Conservation (phyloP, 768 basidiomycete species). For the Leucocoprinus sp. region DNA sequence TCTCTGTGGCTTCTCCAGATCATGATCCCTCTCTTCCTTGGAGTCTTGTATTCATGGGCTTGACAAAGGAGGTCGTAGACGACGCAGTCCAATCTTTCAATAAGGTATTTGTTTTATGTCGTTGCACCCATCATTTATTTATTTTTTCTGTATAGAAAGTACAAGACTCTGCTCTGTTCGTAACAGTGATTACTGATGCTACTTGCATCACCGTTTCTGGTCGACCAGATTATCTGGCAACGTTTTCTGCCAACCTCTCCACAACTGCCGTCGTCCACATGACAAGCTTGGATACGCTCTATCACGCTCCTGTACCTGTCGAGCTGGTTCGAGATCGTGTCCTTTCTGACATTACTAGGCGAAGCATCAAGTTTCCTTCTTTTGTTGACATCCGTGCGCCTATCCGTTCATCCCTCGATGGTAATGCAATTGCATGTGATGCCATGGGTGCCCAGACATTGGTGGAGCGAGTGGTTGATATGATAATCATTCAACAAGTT, state of each 20-base stretch:
- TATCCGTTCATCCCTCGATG: constrained; percentile 38
- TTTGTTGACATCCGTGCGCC: constrained; percentile 39
- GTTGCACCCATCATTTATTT: not conserved
- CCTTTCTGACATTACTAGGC: constrained; percentile 32
- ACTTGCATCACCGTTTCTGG: constrained; percentile 50
- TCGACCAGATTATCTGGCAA: constrained; percentile 38
- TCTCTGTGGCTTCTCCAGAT: constrained; percentile 6
- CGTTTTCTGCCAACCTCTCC: constrained; percentile 32
- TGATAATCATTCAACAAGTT: constrained; percentile 43
- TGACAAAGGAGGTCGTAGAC: constrained; percentile 16
- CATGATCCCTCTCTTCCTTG: constrained; percentile 28
- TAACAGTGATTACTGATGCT: constrained; percentile 45
- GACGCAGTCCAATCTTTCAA: constrained; percentile 18
- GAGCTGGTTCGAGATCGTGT: constrained; percentile 29
- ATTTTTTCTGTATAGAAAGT: constrained; percentile 10
- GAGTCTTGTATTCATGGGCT: constrained; percentile 34
- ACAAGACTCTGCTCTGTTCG: constrained; percentile 22
- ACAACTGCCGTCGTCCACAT: constrained; percentile 28
- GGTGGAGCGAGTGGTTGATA: constrained; percentile 35
- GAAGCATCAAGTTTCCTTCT: constrained; percentile 43
- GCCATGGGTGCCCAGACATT: constrained; percentile 22
- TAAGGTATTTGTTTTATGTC: constrained; percentile 14
- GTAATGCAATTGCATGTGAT: constrained; percentile 23
- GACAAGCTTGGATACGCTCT: constrained; percentile 42
- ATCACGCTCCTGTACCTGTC: constrained; percentile 35